Conservation (phyloP, 2,329 filamentous ascomycete genomes). For the Myriosclerotinia scirpicola region DNA sequence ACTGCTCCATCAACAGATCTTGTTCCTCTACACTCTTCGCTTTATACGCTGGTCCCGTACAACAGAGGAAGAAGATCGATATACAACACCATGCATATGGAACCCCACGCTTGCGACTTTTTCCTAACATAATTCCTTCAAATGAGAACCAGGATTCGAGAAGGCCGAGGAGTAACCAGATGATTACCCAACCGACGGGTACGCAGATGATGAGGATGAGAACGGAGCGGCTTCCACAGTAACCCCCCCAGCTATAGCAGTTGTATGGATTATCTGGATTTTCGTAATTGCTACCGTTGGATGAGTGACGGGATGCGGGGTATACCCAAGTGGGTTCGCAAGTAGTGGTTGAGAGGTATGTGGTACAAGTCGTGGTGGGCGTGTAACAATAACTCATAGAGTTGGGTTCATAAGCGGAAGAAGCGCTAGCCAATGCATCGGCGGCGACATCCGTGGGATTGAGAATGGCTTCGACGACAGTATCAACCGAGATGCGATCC, state of each 20-base stretch:
- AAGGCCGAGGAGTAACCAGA: slow-evolving; percentile 30
- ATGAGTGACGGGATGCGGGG: not conserved
- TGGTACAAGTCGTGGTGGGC: not conserved
- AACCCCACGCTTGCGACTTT: slow-evolving; percentile 29
- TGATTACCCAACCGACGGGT: slow-evolving; percentile 16
- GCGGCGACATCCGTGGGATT: not conserved
- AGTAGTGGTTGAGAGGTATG: not conserved
- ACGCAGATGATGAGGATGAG: slow-evolving; percentile 20
- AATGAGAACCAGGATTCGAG: slow-evolving; percentile 31
- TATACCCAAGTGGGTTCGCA: not conserved
- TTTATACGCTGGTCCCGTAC: slow-evolving; percentile 31
- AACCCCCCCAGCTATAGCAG: slow-evolving; percentile 4
- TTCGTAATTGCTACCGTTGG: not conserved
- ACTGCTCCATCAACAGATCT: slow-evolving; percentile 25
- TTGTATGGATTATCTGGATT: not conserved
- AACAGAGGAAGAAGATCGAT: slow-evolving; percentile 28
- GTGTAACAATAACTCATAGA: not conserved
- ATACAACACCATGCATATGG: slow-evolving; percentile 34
- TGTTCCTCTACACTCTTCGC: slow-evolving; percentile 32
- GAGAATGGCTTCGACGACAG: not conserved
- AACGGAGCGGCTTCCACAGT: slow-evolving; percentile 23
- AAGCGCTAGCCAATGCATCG: not conserved
- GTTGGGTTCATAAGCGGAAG: not conserved
- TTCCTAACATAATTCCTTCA: slow-evolving; percentile 32
- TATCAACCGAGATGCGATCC: not conserved